phyloP scores from a whole-genome alignment of 129 eudicot species.

The Flaveria robusta region DNA sequence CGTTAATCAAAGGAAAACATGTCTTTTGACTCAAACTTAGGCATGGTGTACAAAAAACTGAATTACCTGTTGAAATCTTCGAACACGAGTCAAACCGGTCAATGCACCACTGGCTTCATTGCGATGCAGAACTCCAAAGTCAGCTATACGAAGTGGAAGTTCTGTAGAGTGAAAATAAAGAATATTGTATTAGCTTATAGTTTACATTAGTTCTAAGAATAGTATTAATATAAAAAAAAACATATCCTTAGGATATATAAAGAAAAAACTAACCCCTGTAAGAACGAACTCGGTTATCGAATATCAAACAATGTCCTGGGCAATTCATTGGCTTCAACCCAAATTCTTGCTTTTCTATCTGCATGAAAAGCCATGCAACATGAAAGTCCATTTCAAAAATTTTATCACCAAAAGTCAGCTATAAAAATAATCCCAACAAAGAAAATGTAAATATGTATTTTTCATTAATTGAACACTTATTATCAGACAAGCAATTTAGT shows the following conservation, averaged over 20 bases:
- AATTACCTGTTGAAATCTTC: slow-evolving; percentile 94
- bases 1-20: slow-evolving; percentile 1
- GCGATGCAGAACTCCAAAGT: slow-evolving; percentile 94
- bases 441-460: background rate
- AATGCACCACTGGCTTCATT: slow-evolving; percentile 99
- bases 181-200: background rate
- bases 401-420: background rate
- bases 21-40: background rate
- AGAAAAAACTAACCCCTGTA: slow-evolving; percentile 62
- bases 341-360: slow-evolving; percentile 91
- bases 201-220: background rate
- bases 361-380: slow-evolving; percentile 34
- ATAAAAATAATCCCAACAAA: background rate
- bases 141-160: slow-evolving; percentile 95
- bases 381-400: slow-evolving; percentile 6
- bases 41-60: background rate
- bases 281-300: slow-evolving; percentile 81
- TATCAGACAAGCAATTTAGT: background rate
- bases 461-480: background rate
- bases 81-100: slow-evolving; percentile 88
- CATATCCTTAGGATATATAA: background rate
- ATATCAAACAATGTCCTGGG: slow-evolving; percentile 88
- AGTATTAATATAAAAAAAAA: background rate
- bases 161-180: slow-evolving; percentile 48
- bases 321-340: slow-evolving; percentile 99